Conservation (phyloP, 768 basidiomycete genomes). For the Serendipita sp. region DNA sequence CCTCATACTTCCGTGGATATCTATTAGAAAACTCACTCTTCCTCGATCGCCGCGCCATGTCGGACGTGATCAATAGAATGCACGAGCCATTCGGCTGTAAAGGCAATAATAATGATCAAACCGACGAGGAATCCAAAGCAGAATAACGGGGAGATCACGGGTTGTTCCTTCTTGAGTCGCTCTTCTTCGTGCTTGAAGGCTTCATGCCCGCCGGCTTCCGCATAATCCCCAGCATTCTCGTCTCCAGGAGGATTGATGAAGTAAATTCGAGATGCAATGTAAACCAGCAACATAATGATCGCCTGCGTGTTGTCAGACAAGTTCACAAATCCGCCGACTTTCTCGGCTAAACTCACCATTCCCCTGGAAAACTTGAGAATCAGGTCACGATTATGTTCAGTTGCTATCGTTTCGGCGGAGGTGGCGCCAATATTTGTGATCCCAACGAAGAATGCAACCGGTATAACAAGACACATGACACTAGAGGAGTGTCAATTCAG, state of each 20-base stretch:
- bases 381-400: slow-evolving; percentile 27
- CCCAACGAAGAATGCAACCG: slow-evolving; percentile 53
- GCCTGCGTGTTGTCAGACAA: not conserved
- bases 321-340: not conserved
- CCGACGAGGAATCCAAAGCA: slow-evolving; percentile 37
- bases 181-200: not conserved
- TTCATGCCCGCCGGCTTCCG: not conserved
- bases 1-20: not conserved
- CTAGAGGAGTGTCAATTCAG: slow-evolving; percentile 21
- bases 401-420: slow-evolving; percentile 20
- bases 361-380: slow-evolving; percentile 54
- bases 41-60: slow-evolving; percentile 25
- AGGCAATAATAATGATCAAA: slow-evolving; percentile 46
- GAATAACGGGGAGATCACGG: slow-evolving; percentile 40
- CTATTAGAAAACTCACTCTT: slow-evolving; percentile 32
- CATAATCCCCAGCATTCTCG: slow-evolving; percentile 22
- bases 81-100: slow-evolving; percentile 56
- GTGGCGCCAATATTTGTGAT: slow-evolving; percentile 1
- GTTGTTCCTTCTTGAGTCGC: not conserved
- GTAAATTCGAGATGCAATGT: slow-evolving; percentile 51
- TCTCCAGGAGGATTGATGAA: slow-evolving; percentile 56
- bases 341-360: slow-evolving; percentile 28
- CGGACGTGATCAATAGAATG: slow-evolving; percentile 45
- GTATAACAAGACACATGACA: slow-evolving; percentile 46
- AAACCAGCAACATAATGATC: slow-evolving; percentile 17